These are phyloP conservation scores for Gastrolobium bilobum DNA, from an alignment of 306 rosid species.

Conservation along the genomic window DNA sequence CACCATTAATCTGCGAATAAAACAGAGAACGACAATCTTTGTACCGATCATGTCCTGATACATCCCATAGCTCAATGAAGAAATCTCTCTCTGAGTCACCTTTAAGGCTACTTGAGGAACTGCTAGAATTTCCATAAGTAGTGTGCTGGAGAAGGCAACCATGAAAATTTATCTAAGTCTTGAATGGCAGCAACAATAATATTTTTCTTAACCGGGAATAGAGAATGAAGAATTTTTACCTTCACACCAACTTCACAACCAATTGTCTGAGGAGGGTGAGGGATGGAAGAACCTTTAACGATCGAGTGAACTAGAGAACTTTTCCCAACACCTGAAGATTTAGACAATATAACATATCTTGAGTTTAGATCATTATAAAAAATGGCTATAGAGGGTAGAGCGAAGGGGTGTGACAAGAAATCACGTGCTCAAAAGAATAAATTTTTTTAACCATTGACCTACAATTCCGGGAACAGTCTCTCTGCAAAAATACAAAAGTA, in stretches of 20 bases:
- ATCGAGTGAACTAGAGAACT: constrained; percentile 89
- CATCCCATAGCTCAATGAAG: constrained; percentile 98
- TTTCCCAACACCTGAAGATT: constrained; percentile 88
- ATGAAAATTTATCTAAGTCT: constrained; percentile 36
- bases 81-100: constrained; percentile 93
- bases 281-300: constrained; percentile 77
- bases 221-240: constrained; percentile 55
- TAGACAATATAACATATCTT: constrained; percentile 39
- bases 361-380: constrained; percentile 7
- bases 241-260: constrained; percentile 93
- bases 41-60: constrained; percentile 97
- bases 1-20: constrained; percentile 93
- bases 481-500: too few species aligned
- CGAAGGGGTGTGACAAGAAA: constrained; percentile 11
- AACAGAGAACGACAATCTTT: constrained; percentile 94
- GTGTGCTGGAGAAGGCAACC: constrained; percentile 65
- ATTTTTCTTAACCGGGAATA: constrained; percentile 3
- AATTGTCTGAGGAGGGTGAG: constrained; percentile 84
- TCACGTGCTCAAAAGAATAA: constrained; percentile 18
- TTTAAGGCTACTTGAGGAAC: constrained; percentile 88
- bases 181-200: constrained; percentile 37
- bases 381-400: not conserved
- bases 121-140: constrained; percentile 79
- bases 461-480: not conserved
- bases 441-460: constrained; percentile 16